Conservation (phyloP, 176 grass and related monocot genomes). For the Elaeis guineensis region DNA sequence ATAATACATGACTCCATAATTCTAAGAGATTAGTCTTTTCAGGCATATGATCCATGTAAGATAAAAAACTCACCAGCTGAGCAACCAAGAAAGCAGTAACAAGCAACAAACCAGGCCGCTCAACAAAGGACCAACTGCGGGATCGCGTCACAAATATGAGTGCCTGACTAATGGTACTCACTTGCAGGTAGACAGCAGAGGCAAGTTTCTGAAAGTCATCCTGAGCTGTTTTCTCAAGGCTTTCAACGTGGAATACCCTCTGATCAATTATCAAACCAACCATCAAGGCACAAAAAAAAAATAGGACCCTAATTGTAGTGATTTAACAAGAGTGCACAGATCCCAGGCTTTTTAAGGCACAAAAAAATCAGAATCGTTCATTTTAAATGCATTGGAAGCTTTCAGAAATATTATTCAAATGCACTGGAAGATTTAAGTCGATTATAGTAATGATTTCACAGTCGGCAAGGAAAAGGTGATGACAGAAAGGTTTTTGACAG, state of each 20-base stretch:
- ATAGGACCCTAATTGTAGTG: neutral
- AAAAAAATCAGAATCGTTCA: too few relatives aligned
- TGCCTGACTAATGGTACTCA: conserved; percentile 83
- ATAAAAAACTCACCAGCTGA: conserved; percentile 43
- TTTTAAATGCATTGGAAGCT: too few relatives aligned
- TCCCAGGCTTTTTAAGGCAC: too few relatives aligned
- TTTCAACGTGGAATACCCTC: conserved; percentile 71
- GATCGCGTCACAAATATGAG: conserved; percentile 88
- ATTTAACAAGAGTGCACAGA: neutral
- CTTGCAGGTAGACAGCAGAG: conserved; percentile 85
- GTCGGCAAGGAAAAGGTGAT: too few relatives aligned
- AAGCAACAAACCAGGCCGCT: conserved; percentile 71
- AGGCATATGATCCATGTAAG: too few relatives aligned
- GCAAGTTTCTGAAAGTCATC: conserved; percentile 83
- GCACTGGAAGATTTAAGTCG: too few relatives aligned
- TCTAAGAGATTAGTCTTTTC: too few relatives aligned
- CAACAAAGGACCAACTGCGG: conserved; percentile 84
- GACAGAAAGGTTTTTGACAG: neutral
- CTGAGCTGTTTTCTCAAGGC: conserved; percentile 73
- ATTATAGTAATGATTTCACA: too few relatives aligned
- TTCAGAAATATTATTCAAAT: too few relatives aligned
- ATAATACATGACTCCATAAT: neutral
- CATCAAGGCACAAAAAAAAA: conserved; percentile 10
- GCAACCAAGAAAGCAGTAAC: conserved; percentile 75
- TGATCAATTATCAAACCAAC: conserved; percentile 27